A percentile compares a stretch with the other conserved stretches of the same genome.
Conservation (phyloP, 1,139 yeast genomes). For the Geotrichum carabidarum region DNA sequence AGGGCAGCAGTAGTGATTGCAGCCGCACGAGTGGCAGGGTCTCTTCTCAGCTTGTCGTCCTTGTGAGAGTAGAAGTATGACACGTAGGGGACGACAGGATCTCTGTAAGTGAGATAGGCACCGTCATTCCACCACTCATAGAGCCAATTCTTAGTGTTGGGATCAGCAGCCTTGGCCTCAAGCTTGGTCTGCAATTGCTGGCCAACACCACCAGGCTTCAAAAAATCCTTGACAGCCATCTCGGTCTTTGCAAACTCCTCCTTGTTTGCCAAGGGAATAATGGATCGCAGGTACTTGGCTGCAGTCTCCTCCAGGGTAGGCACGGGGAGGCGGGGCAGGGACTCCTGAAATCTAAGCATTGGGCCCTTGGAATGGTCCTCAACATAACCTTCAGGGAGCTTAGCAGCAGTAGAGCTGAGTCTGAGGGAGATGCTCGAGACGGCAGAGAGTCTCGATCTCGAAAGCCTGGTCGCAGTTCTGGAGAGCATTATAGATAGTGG, state of each 20-base stretch:
- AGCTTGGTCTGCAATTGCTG: constrained; percentile 65
- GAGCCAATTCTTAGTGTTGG: constrained; percentile 75
- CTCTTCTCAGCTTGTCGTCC: constrained; percentile 51
- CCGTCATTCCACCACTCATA: constrained; percentile 91
- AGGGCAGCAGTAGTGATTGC: constrained; percentile 46
- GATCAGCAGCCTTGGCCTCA: constrained; percentile 50
- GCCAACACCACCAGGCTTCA: constrained; percentile 59
- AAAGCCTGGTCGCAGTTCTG: constrained; percentile 12
- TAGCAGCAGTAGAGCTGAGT: constrained; percentile 34
- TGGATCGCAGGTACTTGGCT: constrained; percentile 60
- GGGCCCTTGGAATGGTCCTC: constrained; percentile 53
- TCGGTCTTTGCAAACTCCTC: constrained; percentile 56
- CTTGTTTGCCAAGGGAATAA: constrained; percentile 61
- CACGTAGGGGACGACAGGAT: constrained; percentile 89
- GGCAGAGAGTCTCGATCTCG: constrained; percentile 11
- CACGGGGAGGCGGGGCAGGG: constrained; percentile 81
- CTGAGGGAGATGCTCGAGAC: constrained; percentile 21
- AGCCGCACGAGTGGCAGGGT: constrained; percentile 73
- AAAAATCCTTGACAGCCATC: constrained; percentile 60
- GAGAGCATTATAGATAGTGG: constrained; percentile 12
- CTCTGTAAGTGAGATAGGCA: constrained; percentile 86
- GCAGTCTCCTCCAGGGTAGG: constrained; percentile 75
- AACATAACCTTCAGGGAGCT: constrained; percentile 31
- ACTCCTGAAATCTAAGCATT: constrained; percentile 65
- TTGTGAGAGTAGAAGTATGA: constrained; percentile 86